Base-by-base conservation (phyloP, 202 grass and related monocot genomes). In the Zizania palustris region DNA sequence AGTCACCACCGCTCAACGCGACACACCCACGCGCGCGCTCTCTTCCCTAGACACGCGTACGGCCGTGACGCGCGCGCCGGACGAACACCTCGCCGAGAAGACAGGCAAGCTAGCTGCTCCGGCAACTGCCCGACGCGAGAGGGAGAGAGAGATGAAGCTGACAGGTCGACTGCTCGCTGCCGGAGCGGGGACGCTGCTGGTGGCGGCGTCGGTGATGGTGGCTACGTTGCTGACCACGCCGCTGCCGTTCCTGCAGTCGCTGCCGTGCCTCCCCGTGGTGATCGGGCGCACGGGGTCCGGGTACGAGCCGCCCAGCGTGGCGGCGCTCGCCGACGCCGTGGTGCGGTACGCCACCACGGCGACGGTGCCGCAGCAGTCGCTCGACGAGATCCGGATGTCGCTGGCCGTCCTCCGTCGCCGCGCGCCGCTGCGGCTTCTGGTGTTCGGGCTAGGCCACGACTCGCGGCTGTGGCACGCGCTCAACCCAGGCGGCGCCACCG, bases 391-490 rank as follows among this genome's bases (percentile, higher is more conserved):
- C 79, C 6, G 66, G 12, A 54, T 91, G 0, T 91, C 93, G 5
- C 88, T 91, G 9, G 77, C 75, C 53, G 93, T 97, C n/a, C 93
- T 97, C 84, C 86, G 90, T 4, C 77, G 80, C 34, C 90, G 88
- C 9, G 78, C 86, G 8, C 93, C 93, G 15, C 76, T 87, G 58
- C 92, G 92, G 74, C 82, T 97, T 58, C 81, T 97, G 19, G 88
- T 97, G 19, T 97, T 97, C 72, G 93, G 90, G 0, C 86, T 97
- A 0, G 93, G 93, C 63, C 86, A 45, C 75, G 93, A 97, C 71
- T 97, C 93, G 1, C 5, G 60, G 51, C 85, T 97, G 16, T 97
- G 93, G 93, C 74, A 85, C 64, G 93, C 90, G 39, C 82, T 97
- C 72, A 97, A 97, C 83, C 80, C 93, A 0, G 90, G 90, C 19